Percentiles rank a stretch among this genome's conserved stretches.
phyloP scores from a whole-genome alignment of 140 eudicot species.

The Bidens hawaiensis region DNA sequence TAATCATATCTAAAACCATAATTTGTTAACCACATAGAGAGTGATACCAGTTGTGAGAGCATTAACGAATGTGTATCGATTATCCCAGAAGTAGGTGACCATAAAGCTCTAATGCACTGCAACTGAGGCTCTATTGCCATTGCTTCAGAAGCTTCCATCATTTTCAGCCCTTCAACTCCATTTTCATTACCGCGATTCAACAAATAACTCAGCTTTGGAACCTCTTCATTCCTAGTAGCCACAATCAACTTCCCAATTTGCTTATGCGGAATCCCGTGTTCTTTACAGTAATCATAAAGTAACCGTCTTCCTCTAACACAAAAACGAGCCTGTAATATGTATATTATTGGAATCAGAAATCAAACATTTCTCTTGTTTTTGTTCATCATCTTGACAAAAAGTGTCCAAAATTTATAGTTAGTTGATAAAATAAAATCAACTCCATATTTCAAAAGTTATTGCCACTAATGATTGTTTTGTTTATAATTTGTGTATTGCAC shows the following conservation, averaged over 20 bases:
- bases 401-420: background rate
- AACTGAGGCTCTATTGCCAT: constrained; percentile 64
- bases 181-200: constrained; percentile 59
- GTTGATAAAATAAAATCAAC: background rate
- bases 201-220: constrained; percentile 56
- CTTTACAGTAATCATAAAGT: constrained; percentile 59
- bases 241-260: constrained; percentile 86
- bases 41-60: constrained; percentile 68
- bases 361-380: background rate
- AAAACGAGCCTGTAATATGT: constrained; percentile 54
- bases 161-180: constrained; percentile 71
- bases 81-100: constrained; percentile 88
- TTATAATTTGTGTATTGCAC: too few relatives aligned
- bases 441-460: too few relatives aligned
- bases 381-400: background rate
- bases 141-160: constrained; percentile 80
- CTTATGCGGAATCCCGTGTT: constrained; percentile 69
- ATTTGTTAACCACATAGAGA: background rate
- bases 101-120: constrained; percentile 64
- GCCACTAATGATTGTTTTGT: too few relatives aligned
- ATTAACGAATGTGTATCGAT: constrained; percentile 74
- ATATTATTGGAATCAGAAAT: background rate
- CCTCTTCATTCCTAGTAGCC: constrained; percentile 62
- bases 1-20: background rate
- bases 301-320: constrained; percentile 79